Conservation (phyloP, 2,329 filamentous ascomycete species). For the Raffaelea ambrosiae region DNA sequence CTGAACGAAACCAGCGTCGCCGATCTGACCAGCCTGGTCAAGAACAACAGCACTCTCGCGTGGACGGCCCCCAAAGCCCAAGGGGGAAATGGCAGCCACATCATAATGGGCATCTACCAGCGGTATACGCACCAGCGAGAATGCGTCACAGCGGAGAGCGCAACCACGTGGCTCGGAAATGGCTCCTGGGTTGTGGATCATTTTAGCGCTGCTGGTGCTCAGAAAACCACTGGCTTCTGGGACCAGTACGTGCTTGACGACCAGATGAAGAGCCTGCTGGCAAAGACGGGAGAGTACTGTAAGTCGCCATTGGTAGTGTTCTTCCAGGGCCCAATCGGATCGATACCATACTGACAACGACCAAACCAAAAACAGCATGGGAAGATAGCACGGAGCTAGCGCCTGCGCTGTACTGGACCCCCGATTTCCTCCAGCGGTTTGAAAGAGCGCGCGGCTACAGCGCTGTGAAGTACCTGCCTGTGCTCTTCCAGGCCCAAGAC, state of each 20-base stretch:
- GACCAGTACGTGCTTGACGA: slow-evolving; percentile 15
- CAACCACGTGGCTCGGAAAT: slow-evolving; percentile 13
- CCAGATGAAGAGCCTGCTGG: slow-evolving; percentile 5
- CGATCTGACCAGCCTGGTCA: slow-evolving; percentile 11
- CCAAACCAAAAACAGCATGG: too few species aligned
- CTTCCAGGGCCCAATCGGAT: too few species aligned
- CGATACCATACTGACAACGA: background rate
- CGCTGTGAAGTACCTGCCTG: slow-evolving; percentile 12
- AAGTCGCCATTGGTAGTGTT: background rate
- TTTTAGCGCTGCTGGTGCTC: slow-evolving; percentile 16
- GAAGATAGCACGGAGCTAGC: slow-evolving; percentile 20
- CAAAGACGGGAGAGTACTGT: slow-evolving; percentile 15
- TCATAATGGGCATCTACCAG: slow-evolving; percentile 14
- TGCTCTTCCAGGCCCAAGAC: slow-evolving; percentile 15
- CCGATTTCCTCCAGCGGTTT: slow-evolving; percentile 12
- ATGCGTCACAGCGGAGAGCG: slow-evolving; percentile 10
- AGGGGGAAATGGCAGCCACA: slow-evolving; percentile 8
- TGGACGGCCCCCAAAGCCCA: slow-evolving; percentile 10
- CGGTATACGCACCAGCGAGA: slow-evolving; percentile 15
- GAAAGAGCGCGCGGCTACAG: slow-evolving; percentile 13
- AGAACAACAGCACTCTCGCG: background rate
- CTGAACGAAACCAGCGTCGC: slow-evolving; percentile 2
- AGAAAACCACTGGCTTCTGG: slow-evolving; percentile 17
- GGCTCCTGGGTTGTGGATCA: slow-evolving; percentile 19
- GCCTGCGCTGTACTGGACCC: slow-evolving; percentile 16